These are phyloP conservation scores for Sphagnum magellanicum DNA, from an alignment of 228 moss, liverwort and hornwort genomes.

Conservation along the genomic window DNA sequence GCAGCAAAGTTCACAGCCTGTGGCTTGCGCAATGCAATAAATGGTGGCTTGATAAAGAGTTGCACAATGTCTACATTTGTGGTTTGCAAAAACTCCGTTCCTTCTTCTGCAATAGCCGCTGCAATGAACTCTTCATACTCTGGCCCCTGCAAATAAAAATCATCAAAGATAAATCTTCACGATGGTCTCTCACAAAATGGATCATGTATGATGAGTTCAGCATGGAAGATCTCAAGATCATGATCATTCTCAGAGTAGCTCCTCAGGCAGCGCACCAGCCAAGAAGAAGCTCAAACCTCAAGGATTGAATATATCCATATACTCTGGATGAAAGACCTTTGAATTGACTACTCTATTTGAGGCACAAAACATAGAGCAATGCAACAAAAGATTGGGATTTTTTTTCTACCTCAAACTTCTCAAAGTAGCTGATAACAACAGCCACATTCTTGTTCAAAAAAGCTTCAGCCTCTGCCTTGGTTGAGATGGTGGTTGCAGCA, in stretches of 20 bases:
- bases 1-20: conserved; percentile 55
- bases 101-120: conserved; percentile 32
- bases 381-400: no score
- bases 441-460: conserved; percentile 38
- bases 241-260: not conserved
- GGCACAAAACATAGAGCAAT: no score
- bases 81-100: conserved; percentile 80
- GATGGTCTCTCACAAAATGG: not conserved
- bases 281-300: no score
- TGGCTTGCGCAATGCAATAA: conserved; percentile 50
- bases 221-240: not conserved
- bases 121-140: conserved; percentile 68
- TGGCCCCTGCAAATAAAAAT: conserved; percentile 38
- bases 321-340: no score
- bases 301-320: no score
- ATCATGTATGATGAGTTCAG: not conserved
- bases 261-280: not conserved
- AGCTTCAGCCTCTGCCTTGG: conserved; percentile 42
- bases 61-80: conserved; percentile 44
- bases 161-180: not conserved
- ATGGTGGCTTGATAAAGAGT: conserved; percentile 29
- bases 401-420: conserved; percentile 49
- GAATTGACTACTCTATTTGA: no score
- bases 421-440: conserved; percentile 61
- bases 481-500: conserved; percentile 46